Evolutionary conservation across 2,329 filamentous ascomycete genomes (phyloP), one percentile per base, ranked within the genome.

Genomic region (Stachybotrys chlorohalonatus): DNA sequence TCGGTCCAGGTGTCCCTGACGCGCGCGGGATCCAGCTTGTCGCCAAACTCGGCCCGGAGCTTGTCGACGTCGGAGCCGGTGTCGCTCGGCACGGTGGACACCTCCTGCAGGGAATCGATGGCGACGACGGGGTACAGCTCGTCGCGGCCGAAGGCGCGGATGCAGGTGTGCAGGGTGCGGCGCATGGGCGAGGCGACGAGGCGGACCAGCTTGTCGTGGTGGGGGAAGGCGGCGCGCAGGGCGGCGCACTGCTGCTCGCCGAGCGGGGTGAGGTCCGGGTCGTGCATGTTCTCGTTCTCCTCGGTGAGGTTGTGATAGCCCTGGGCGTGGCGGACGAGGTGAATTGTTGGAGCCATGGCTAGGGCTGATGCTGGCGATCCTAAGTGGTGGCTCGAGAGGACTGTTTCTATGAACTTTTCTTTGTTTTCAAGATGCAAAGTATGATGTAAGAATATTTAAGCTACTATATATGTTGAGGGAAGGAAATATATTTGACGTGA

Each of bases 181-280:
- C 86, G 85, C 60, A 95, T 79, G 6, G 91, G 90, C 1, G 89
- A 94, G 46, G 90, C 84, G 24, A 91, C 79, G 11, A 95, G 78
- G 61, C 87, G 78, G 5, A 86, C 85, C 64, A 94, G 74, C 46
- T 77, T 70, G 58, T 75, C 73, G 66, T 88, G 85, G 69, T 81
- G 70, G 9, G 87, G 82, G 67, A 95, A 95, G 17, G 62, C 58
- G 32, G 75, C 65, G 62, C 79, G 71, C 47, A 96, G 83, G 15
- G 71, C 68, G 31, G 70, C 73, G 73, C 90, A 95, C 78, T 96
- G 90, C 58, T 83, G 64, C 66, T 85, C 77, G 62, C 92, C 92
- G n/a, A 85, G 76, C 0, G 81, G 75, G 1, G 92, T 96, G 53
- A 96, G 80, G 56, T 82, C 75, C 1, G 92, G 91, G 66, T 96